Evolutionary conservation across 2,329 filamentous ascomycete species (phyloP), one percentile per base, ranked within the genome.

Genomic region (Domatiomyces catenatus): DNA sequence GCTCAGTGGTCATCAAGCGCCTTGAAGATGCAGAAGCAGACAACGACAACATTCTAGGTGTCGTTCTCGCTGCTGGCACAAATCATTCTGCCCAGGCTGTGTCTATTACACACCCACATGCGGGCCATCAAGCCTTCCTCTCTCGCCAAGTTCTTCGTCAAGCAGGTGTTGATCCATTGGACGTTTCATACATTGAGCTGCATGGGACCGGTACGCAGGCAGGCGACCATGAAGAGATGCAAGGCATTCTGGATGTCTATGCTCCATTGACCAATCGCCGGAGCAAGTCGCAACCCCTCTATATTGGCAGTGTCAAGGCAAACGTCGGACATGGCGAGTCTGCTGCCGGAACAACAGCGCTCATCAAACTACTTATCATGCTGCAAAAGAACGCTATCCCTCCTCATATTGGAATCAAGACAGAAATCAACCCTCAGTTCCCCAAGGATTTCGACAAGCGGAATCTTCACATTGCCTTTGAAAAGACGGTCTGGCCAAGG

Each of bases 101-200:
- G 7, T 63, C 60, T 0, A 66, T 68, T 45, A 68, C 65, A 4
- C 59, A 59, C 24, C 64, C 66, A 1, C 61, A 63, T 43, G 59
- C 52, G 24, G 59, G 58, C 8, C 54, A 61, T 18, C 65, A 67
- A 44, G 44, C 55, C 5, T 49, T 49, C 5, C 47, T 66, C 7
- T 62, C 58, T 44, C 67, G 66, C 19, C 64, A 70, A 55, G 68
- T 71, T 44, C 56, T 71, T 52, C 67, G 67, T 54, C 65, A 67
- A 52, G 63, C 64, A 22, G 60, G 61, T 45, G 60, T 70, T 3
- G 81, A 89, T 60, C 83, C 86, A 1, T 75, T 80, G 47, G 83
- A 89, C 55, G 75, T 94, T 46, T 80, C 80, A 65, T 93, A 90
- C 39, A 53, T 60, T 2, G 58, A 61, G 43, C 51, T 55, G 12